A percentile compares a stretch with the other conserved stretches of the same genome.
Conservation (phyloP, 305 asterid species). For the Salvia sclarea region DNA sequence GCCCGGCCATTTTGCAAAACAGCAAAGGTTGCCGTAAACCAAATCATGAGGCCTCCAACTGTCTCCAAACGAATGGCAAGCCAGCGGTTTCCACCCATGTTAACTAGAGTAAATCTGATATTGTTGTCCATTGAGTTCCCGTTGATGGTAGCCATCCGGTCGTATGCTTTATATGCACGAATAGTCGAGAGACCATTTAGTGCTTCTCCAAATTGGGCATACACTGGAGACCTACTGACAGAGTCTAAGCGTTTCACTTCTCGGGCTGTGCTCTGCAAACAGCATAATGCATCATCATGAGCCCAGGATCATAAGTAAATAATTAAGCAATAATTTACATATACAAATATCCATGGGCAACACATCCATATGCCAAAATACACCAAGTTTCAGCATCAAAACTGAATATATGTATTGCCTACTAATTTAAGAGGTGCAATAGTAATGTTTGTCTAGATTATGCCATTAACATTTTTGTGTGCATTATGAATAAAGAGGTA, state of each 20-base stretch:
- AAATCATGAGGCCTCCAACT: slow-evolving; percentile 84
- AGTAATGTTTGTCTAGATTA: slow-evolving; percentile 3
- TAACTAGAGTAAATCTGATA: slow-evolving; percentile 70
- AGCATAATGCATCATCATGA: slow-evolving; percentile 19
- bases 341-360: not conserved
- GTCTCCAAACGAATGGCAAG: slow-evolving; percentile 80
- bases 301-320: not conserved
- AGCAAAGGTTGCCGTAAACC: slow-evolving; percentile 90
- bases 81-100: slow-evolving; percentile 87
- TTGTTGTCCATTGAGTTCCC: slow-evolving; percentile 88
- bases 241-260: slow-evolving; percentile 93
- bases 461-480: not conserved
- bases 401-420: slow-evolving; percentile 7
- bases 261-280: slow-evolving; percentile 81
- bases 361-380: not conserved
- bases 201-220: slow-evolving; percentile 95
- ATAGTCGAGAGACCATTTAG: slow-evolving; percentile 77
- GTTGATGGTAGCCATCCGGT: slow-evolving; percentile 68
- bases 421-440: not conserved
- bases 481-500: slow-evolving; percentile 1
- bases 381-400: slow-evolving; percentile 14
- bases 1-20: slow-evolving; percentile 76
- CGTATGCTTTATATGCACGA: slow-evolving; percentile 88
- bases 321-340: not conserved
- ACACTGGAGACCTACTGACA: slow-evolving; percentile 78